Evolutionary conservation across 164 flowering plant genomes (phyloP).

Genomic region (Umbilicus rupestris): DNA sequence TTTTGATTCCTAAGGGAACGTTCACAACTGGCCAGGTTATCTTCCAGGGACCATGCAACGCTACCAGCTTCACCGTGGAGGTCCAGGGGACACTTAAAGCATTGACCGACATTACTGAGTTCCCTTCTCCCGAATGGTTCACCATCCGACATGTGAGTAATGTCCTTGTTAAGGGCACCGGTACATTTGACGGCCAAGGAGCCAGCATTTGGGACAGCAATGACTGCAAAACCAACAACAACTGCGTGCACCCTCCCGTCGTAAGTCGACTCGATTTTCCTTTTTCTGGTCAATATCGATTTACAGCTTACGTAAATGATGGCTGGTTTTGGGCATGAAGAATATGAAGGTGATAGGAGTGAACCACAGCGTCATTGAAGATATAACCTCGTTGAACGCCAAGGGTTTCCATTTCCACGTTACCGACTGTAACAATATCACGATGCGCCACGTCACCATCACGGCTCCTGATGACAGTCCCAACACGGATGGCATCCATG

Average conservation of each 20-base stretch:
- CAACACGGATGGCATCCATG: constrained; percentile 56
- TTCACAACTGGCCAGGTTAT: constrained; percentile 24
- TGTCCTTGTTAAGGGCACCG: constrained; percentile 34
- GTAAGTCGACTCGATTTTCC: background rate
- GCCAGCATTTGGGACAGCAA: constrained; percentile 24
- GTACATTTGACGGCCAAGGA: constrained; percentile 45
- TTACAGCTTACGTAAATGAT: too few species aligned
- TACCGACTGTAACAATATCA: constrained; percentile 15
- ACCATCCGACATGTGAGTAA: constrained; percentile 23
- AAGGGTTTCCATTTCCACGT: constrained; percentile 31
- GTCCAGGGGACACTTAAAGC: constrained; percentile 38
- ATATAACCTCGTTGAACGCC: constrained; percentile 31
- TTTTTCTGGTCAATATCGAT: too few species aligned
- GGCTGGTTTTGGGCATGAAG: constrained; percentile 15
- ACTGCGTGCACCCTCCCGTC: background rate
- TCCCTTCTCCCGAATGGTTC: constrained; percentile 25
- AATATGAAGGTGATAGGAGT: constrained; percentile 22
- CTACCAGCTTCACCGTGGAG: constrained; percentile 22
- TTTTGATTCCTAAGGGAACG: constrained; percentile 34
- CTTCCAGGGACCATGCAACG: constrained; percentile 44
- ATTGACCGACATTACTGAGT: constrained; percentile 23
- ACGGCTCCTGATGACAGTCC: constrained; percentile 45
- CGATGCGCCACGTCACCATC: constrained; percentile 17
- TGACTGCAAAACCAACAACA: constrained; percentile 7
- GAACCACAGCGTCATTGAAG: constrained; percentile 17